These are phyloP conservation scores for Epicoccum sorghinum DNA, from an alignment of 2,329 filamentous ascomycete genomes.

Conservation along the genomic window DNA sequence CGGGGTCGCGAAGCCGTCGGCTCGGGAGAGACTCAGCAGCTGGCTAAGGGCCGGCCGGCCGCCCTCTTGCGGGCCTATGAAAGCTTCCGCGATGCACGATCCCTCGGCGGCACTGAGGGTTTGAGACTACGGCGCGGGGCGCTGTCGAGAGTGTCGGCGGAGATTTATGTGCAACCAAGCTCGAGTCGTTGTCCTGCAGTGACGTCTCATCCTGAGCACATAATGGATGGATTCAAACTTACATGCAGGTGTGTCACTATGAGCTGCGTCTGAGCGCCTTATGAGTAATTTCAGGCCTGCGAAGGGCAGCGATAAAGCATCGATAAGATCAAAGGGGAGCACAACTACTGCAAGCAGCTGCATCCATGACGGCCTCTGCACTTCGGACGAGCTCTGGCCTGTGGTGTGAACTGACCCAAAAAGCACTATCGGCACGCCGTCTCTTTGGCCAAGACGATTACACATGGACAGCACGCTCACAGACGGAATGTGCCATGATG, in stretches of 20 bases:
- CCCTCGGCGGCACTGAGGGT: not conserved
- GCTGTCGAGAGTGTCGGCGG: not conserved
- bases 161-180: not conserved
- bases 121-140: slow-evolving; percentile 2
- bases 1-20: slow-evolving; percentile 23
- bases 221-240: slow-evolving; percentile 1
- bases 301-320: slow-evolving; percentile 6
- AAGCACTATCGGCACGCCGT: not conserved
- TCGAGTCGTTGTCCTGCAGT: slow-evolving; percentile 5
- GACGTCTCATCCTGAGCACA: slow-evolving; percentile 2
- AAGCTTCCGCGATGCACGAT: slow-evolving; percentile 23
- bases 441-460: no score
- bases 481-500: no score
- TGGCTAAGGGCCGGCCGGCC: slow-evolving; percentile 19
- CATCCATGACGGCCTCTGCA: slow-evolving; percentile 9
- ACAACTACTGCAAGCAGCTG: slow-evolving; percentile 16
- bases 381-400: slow-evolving; percentile 2
- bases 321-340: slow-evolving; percentile 3
- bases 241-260: not conserved
- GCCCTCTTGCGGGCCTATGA: slow-evolving; percentile 20
- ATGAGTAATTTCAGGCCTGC: slow-evolving; percentile 3
- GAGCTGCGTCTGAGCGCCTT: slow-evolving; percentile 2
- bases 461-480: no score
- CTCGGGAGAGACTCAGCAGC: slow-evolving; percentile 18
- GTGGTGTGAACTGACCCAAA: not conserved